Evolutionary conservation across 169 alveolate species (phyloP), one percentile per base, ranked within the genome.

Genomic region (Plasmodium ovale): DNA sequence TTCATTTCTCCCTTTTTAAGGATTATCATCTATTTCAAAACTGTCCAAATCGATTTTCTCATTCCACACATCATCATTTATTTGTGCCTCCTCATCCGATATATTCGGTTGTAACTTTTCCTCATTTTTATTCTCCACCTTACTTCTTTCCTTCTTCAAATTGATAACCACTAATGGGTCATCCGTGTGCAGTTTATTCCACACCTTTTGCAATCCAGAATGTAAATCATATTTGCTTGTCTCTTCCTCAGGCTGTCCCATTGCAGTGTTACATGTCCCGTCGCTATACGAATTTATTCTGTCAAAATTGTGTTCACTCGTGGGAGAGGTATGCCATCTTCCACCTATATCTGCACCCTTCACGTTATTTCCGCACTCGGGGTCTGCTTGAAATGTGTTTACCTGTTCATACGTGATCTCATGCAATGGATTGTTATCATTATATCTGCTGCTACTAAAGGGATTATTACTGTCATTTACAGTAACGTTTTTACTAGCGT

Each of bases 41-140:
- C 27, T 79, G 0, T 79, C 89, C 35, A 79, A 29, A 31, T 79
- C 89, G 31, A 79, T 79, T 79, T 79, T 51, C 31, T 79, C 89
- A 53, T 65, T 37, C 89, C 89, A 79, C 2, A 79, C 89, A 19
- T 79, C 89, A 31, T 62, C 65, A 60, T 72, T 54, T 49, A 79
- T 59, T 65, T 65, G 82, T 39, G 70, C 62, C 23, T 79, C 89
- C 16, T 79, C 89, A 14, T 67, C 89, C 23, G 82, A 79, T 56
- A 70, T 65, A 53, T 19, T 53, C 42, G 82, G 60, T 27, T 47
- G 84, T 39, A 33, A 23, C n/a, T 79, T 33, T 27, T 79, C 33
- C 39, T 44, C 68, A 19, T 29, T 44, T 51, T 51, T 53, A 25
- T 39, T 25, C 6, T 39, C 21, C 6, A 3, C 25, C 19, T 79